Conservation (phyloP, 2,329 filamentous ascomycete species). For the Alternaria conjuncta region DNA sequence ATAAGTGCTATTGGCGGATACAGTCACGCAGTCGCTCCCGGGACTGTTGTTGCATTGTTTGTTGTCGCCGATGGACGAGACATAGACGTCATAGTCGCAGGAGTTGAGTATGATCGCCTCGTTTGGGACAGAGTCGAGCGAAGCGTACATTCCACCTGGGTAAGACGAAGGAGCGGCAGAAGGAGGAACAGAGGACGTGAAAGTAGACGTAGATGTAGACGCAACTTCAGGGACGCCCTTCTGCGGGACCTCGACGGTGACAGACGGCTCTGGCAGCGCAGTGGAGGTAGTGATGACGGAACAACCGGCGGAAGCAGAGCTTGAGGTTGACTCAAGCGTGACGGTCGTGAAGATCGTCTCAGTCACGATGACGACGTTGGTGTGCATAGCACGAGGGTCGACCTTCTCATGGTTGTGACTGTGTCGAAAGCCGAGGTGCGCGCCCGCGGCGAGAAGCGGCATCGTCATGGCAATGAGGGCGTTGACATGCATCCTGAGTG, state of each 20-base stretch:
- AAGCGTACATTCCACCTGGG: constrained; percentile 4
- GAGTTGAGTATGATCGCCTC: constrained; percentile 25
- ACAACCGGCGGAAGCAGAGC: neutral
- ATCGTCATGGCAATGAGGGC: neutral
- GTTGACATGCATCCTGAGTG: constrained; percentile 1
- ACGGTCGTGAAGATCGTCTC: constrained; percentile 14
- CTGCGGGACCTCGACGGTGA: neutral
- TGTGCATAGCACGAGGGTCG: constrained; percentile 2
- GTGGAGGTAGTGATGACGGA: neutral
- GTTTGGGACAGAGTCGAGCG: constrained; percentile 5
- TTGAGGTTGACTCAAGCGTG: neutral
- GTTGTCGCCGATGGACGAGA: constrained; percentile 18
- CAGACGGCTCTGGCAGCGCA: neutral
- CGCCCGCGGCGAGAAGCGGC: constrained; percentile 2
- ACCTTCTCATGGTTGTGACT: neutral
- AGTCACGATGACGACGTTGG: constrained; percentile 14
- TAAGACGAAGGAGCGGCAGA: neutral
- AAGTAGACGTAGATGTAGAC: neutral
- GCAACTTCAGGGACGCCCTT: neutral
- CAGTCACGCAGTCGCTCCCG: neutral
- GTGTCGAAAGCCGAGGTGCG: neutral
- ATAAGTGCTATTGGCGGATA: constrained; percentile 12
- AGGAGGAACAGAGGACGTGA: neutral
- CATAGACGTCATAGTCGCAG: constrained; percentile 22
- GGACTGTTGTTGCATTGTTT: neutral